phyloP scores from a whole-genome alignment of 192 early-diverging fungal genomes.

The Phlyctochytrium arcticum region DNA sequence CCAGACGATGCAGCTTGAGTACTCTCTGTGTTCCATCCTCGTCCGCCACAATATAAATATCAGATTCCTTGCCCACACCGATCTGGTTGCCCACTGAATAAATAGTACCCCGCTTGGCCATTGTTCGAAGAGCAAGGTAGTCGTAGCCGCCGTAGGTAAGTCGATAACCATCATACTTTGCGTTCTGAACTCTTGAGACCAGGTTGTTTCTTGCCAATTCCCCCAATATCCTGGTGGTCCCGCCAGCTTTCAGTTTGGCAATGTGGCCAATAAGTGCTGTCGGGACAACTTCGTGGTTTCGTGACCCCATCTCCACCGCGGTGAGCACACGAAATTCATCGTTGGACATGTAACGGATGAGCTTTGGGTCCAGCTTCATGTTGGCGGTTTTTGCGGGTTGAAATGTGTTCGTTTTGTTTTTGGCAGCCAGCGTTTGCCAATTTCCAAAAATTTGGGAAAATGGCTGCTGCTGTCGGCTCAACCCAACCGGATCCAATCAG shows the following conservation, averaged over 20 bases:
- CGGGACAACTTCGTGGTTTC: slow-evolving; percentile 98
- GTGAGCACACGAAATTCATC: slow-evolving; percentile 97
- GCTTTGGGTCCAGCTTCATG: slow-evolving; percentile 96
- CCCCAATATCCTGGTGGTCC: slow-evolving; percentile 77
- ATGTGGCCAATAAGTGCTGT: slow-evolving; percentile 89
- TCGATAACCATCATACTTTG: slow-evolving; percentile 91
- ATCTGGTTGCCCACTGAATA: slow-evolving; percentile 98
- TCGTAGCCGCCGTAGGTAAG: slow-evolving; percentile 99
- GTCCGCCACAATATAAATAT: slow-evolving; percentile 95
- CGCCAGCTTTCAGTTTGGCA: slow-evolving; percentile 82
- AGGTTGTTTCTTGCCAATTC: slow-evolving; percentile 89
- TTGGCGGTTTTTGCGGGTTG: slow-evolving; percentile 1
- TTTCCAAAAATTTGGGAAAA: too few species aligned
- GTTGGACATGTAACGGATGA: slow-evolving; percentile 85
- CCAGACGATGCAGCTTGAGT: slow-evolving; percentile 95
- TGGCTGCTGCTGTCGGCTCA: too few species aligned
- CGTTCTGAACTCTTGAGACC: slow-evolving; percentile 78
- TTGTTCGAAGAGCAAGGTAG: slow-evolving; percentile 91
- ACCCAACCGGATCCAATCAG: too few species aligned
- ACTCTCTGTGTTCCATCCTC: slow-evolving; percentile 86
- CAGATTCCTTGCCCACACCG: slow-evolving; percentile 99
- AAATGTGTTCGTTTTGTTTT: too few species aligned
- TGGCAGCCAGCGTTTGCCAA: too few species aligned
- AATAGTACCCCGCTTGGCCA: slow-evolving; percentile 81
- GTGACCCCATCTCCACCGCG: slow-evolving; percentile 95